phyloP scores from a whole-genome alignment of 257 asterid genomes.

The Solanum corneliomulleri region DNA sequence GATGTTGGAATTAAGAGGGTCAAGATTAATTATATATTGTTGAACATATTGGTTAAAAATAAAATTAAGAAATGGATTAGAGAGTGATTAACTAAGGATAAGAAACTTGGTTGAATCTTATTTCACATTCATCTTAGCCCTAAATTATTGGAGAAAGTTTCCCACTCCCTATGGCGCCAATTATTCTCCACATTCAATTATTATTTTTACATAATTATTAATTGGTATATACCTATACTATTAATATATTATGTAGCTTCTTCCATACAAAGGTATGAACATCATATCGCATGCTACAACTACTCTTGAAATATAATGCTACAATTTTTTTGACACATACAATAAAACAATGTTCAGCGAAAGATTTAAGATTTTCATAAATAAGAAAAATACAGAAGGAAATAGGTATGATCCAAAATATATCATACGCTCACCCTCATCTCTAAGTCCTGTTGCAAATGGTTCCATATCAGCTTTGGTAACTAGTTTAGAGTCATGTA shows the following conservation, averaged over 20 bases:
- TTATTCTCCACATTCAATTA: background rate
- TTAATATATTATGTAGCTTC: background rate
- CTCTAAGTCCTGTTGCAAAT: no score
- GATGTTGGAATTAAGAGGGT: background rate
- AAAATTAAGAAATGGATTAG: background rate
- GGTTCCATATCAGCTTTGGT: no score
- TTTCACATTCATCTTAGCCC: background rate
- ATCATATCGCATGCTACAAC: background rate
- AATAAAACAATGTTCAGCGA: no score
- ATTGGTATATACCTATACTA: background rate
- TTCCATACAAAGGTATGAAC: background rate
- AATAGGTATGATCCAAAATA: no score
- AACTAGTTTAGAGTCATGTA: no score
- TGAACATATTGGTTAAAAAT: background rate
- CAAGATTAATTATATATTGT: background rate
- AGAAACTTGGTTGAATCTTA: background rate
- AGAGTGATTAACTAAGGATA: background rate
- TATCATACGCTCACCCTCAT: no score
- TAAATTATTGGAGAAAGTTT: background rate
- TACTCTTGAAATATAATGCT: background rate
- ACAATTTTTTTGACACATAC: no score
- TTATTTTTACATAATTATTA: background rate
- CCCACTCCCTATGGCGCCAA: background rate
- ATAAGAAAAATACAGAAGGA: no score
- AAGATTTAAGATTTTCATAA: no score